Conservation (phyloP, 1,139 yeast genomes). For the Suzukiozyma palmioleophila region DNA sequence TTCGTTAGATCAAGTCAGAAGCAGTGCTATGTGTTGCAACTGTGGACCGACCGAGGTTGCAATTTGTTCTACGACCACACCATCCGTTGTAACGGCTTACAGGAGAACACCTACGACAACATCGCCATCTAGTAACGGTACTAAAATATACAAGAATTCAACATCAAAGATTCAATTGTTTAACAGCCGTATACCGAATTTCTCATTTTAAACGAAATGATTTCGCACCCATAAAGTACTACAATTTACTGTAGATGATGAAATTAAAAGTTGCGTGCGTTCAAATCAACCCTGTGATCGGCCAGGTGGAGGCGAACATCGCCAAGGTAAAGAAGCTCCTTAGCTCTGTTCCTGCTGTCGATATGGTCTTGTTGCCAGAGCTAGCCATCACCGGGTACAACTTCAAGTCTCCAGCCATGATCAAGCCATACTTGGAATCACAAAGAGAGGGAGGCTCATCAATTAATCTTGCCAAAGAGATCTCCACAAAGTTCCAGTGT, state of each 20-base stretch:
- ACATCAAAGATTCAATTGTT: too few species aligned
- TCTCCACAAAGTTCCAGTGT: constrained; percentile 51
- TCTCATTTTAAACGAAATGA: not conserved
- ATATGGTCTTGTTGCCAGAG: constrained; percentile 76
- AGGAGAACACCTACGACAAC: too few species aligned
- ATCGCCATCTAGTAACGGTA: too few species aligned
- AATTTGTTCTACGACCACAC: too few species aligned
- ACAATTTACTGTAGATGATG: constrained; percentile 11
- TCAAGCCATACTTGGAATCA: constrained; percentile 58
- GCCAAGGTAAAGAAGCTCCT: constrained; percentile 42
- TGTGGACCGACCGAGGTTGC: too few species aligned
- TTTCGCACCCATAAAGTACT: not conserved
- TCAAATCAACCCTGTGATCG: constrained; percentile 66
- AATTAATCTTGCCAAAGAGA: constrained; percentile 51
- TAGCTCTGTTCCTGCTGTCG: constrained; percentile 21
- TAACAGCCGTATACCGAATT: not conserved
- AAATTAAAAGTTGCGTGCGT: constrained; percentile 54
- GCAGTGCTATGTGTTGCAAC: too few species aligned
- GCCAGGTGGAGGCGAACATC: constrained; percentile 53
- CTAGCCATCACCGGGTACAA: constrained; percentile 84
- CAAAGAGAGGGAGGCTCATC: constrained; percentile 37
- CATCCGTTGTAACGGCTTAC: too few species aligned
- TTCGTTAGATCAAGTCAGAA: too few species aligned
- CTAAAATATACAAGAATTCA: too few species aligned
- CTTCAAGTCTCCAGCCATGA: constrained; percentile 47